Evolutionary conservation across 768 basidiomycete species (phyloP), one percentile per base, ranked within the genome.

Genomic region (Paxillus ammoniavirescens): DNA sequence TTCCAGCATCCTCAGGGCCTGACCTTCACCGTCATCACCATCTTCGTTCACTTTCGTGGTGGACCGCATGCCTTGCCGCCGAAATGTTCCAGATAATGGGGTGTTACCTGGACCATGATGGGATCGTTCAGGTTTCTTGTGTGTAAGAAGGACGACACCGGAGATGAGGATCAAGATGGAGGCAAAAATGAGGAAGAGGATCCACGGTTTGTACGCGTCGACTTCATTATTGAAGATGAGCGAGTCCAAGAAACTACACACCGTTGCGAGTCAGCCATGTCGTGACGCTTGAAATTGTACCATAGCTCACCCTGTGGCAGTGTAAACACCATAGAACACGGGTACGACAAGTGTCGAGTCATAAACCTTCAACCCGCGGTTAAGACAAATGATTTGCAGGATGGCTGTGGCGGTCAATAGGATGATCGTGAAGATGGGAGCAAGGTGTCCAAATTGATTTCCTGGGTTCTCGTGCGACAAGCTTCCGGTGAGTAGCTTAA

Each of bases 241-340:
- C 9, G 84, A 86, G 62, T 87, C 77, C 53, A 88, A 65, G 71
- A 86, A 86, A 15, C 81, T 82, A 37, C 17, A 35, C 5, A 21
- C 23, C 42, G 14, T 8, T 23, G 44, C 50, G 36, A 30, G 49
- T 65, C 14, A 62, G 42, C 52, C 49, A 9, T 36, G 41, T 50
- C 23, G 48, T 18, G 36, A 21, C 7, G 1, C 9, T 37, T n/a
- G 35, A 26, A 33, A 28, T 18, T 15, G 49, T n/a, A n/a, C 2
- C 36, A 45, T 4, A 26, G 72, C 79, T 42, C 66, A 90, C 82
- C 91, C 91, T 21, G 82, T 79, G 2, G 88, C 89, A 0, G 92
- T 94, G 65, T 94, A 95, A 9, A 93, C 85, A 9, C 93, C 93
- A 65, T 96, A 98, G 67, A 98, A 97, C 13, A 95, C 87, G 0